Conservation (phyloP, 805 yeast species). For the Cyberlindnera americana region DNA sequence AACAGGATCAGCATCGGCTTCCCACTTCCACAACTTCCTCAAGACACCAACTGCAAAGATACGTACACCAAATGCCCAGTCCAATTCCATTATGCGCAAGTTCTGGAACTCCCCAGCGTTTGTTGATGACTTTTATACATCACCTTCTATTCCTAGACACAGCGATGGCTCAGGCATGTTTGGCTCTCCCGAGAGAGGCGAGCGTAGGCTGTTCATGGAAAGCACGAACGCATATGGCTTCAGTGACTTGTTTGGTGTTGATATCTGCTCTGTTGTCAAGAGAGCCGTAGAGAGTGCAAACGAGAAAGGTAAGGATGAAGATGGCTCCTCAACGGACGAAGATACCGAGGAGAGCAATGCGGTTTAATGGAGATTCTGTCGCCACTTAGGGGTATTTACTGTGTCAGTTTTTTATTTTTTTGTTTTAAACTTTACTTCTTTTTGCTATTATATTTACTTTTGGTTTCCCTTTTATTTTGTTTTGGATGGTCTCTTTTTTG, state of each 20-base stretch:
- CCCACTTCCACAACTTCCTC: constrained; percentile 21
- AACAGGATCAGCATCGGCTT: constrained; percentile 11
- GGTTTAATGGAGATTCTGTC: background rate
- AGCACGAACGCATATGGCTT: constrained; percentile 16
- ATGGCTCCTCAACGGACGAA: constrained; percentile 16
- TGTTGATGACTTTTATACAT: constrained; percentile 62
- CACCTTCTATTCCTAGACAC: constrained; percentile 36
- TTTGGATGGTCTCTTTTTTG: background rate
- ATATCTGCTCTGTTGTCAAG: constrained; percentile 45
- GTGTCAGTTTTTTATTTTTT: background rate
- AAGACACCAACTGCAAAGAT: constrained; percentile 30
- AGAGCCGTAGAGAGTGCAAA: constrained; percentile 37
- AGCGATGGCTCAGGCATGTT: constrained; percentile 31
- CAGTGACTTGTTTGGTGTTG: constrained; percentile 54
- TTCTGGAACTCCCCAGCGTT: constrained; percentile 66
- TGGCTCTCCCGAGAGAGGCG: constrained; percentile 34
- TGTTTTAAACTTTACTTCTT: background rate
- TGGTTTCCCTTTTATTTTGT: background rate
- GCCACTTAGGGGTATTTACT: background rate
- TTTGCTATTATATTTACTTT: background rate
- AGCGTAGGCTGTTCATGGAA: constrained; percentile 15
- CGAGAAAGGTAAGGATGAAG: constrained; percentile 3
- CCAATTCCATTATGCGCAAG: constrained; percentile 42
- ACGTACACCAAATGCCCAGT: constrained; percentile 27
- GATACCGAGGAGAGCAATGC: constrained; percentile 9